phyloP scores from a whole-genome alignment of 73 alveolate genomes.

The Uronychia binucleata region DNA sequence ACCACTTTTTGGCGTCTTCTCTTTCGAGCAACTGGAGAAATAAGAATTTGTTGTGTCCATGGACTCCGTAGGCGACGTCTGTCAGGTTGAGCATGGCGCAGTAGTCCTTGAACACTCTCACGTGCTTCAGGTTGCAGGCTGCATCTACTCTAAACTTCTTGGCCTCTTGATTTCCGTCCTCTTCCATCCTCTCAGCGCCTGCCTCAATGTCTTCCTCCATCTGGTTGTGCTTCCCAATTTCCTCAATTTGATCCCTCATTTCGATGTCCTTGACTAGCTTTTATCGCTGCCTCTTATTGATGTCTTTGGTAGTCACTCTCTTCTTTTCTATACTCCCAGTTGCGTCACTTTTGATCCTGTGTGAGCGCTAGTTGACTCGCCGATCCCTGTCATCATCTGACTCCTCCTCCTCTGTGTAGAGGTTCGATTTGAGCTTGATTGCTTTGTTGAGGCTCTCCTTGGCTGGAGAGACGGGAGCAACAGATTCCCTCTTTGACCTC shows the following conservation, averaged over 20 bases:
- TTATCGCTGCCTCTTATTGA: background rate
- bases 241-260: background rate
- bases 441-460: background rate
- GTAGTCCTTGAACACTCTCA: constrained; percentile 51
- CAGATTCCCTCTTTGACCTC: background rate
- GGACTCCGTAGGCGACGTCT: constrained; percentile 61
- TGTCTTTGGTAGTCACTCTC: background rate
- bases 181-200: background rate
- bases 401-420: background rate
- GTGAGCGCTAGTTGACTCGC: background rate
- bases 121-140: background rate
- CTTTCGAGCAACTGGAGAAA: constrained; percentile 63
- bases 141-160: constrained; percentile 1
- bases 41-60: constrained; percentile 72
- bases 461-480: background rate
- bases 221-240: background rate
- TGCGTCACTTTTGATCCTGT: background rate
- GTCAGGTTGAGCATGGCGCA: constrained; percentile 48
- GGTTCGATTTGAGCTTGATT: background rate
- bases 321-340: background rate
- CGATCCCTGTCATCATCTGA: background rate
- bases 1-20: constrained; percentile 52
- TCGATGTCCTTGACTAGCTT: background rate
- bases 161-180: background rate
- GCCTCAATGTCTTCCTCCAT: background rate